A percentile compares a stretch with the other conserved stretches of the same genome.
These are phyloP conservation scores for Fusarium torreyae DNA, from an alignment of 2,329 filamentous ascomycete species.

Conservation along the genomic window DNA sequence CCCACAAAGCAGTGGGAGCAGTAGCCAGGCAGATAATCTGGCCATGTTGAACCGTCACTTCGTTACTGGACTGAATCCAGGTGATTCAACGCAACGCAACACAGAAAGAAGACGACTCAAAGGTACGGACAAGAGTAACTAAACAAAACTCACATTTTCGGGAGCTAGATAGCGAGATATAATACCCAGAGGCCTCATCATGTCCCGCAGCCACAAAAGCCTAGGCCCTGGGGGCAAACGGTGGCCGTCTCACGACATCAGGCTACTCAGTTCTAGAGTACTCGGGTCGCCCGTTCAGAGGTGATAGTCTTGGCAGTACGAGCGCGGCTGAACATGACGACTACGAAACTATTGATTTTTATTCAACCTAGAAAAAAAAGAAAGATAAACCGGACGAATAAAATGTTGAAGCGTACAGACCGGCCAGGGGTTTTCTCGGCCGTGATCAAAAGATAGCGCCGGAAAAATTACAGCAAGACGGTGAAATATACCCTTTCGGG, in stretches of 20 bases:
- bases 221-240: neutral
- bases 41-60: slow-evolving; percentile 30
- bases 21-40: slow-evolving; percentile 35
- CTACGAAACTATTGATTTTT: slow-evolving; percentile 16
- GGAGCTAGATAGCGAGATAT: slow-evolving; percentile 18
- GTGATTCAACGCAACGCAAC: slow-evolving; percentile 25
- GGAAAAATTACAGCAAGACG: slow-evolving; percentile 13
- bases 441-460: slow-evolving; percentile 11
- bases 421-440: slow-evolving; percentile 3
- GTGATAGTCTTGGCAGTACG: neutral
- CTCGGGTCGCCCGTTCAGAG: slow-evolving; percentile 10
- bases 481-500: slow-evolving; percentile 11
- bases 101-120: slow-evolving; percentile 7
- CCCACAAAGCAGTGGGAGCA: slow-evolving; percentile 31
- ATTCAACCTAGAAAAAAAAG: neutral
- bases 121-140: slow-evolving; percentile 1
- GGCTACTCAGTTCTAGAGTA: slow-evolving; percentile 12
- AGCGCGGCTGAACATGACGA: slow-evolving; percentile 11
- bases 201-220: neutral
- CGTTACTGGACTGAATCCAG: neutral
- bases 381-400: neutral
- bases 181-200: slow-evolving; percentile 2
- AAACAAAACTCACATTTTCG: neutral
- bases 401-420: neutral
- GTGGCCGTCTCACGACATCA: neutral